These are phyloP conservation scores for Penicillium sp. DNA, from an alignment of 2,329 filamentous ascomycete genomes.

Conservation along the genomic window DNA sequence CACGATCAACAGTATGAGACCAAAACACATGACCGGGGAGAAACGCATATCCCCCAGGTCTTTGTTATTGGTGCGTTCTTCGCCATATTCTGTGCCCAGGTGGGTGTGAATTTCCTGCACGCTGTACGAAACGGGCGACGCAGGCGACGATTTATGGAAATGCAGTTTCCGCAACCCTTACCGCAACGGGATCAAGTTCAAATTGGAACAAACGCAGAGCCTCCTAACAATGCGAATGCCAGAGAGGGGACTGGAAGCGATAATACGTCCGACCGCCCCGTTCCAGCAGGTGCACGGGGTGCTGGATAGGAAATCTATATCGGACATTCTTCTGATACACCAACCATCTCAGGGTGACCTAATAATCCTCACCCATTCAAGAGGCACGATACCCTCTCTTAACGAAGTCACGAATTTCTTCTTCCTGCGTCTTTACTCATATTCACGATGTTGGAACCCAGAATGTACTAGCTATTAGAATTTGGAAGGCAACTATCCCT, in stretches of 20 bases:
- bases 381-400: conserved; percentile 1
- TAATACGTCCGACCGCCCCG: conserved; percentile 3
- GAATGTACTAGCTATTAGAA: not conserved
- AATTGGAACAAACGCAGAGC: not conserved
- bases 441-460: not conserved
- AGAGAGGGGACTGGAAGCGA: conserved; percentile 1
- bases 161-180: conserved; percentile 26
- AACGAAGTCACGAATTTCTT: not conserved
- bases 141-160: conserved; percentile 21
- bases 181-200: conserved; percentile 13
- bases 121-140: conserved; percentile 27
- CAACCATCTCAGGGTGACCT: not conserved
- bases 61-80: conserved; percentile 36
- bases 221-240: not conserved
- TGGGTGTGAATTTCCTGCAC: conserved; percentile 32
- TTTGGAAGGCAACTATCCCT: not conserved
- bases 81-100: conserved; percentile 32
- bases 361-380: not conserved
- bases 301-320: not conserved
- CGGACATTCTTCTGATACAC: not conserved
- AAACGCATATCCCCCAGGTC: conserved; percentile 34
- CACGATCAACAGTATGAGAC: not conserved
- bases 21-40: conserved; percentile 3
- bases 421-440: not conserved
- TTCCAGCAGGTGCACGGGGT: not conserved